phyloP scores from a whole-genome alignment of 805 yeast genomes.

The Phaffomyces thermotolerans region DNA sequence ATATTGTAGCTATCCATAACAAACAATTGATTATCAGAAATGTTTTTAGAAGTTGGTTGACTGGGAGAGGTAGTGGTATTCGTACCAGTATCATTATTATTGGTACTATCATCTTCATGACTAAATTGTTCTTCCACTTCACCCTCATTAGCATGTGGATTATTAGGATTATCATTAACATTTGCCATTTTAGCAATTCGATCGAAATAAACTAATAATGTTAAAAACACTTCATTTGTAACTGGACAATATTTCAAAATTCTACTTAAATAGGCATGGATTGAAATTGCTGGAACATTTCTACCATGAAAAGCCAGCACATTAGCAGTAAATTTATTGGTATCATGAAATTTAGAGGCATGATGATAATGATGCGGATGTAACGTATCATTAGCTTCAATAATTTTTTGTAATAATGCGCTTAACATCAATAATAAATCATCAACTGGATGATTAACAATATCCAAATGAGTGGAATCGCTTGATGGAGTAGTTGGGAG shows the following conservation, averaged over 20 bases:
- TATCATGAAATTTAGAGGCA: slow-evolving; percentile 23
- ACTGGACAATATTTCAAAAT: slow-evolving; percentile 96
- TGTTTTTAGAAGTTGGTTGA: background rate
- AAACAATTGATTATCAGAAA: slow-evolving; percentile 51
- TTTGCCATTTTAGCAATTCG: slow-evolving; percentile 83
- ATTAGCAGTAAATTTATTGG: slow-evolving; percentile 50
- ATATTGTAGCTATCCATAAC: slow-evolving; percentile 96
- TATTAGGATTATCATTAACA: slow-evolving; percentile 27
- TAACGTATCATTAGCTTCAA: slow-evolving; percentile 81
- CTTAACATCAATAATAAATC: slow-evolving; percentile 81
- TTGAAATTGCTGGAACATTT: slow-evolving; percentile 90
- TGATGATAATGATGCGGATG: slow-evolving; percentile 45
- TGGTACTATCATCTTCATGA: slow-evolving; percentile 2
- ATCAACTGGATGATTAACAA: slow-evolving; percentile 75
- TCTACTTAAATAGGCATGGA: slow-evolving; percentile 83
- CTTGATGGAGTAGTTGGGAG: slow-evolving; percentile 1
- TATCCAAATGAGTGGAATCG: slow-evolving; percentile 31
- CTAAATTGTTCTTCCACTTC: slow-evolving; percentile 16
- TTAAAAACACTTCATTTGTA: slow-evolving; percentile 92
- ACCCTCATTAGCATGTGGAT: slow-evolving; percentile 10
- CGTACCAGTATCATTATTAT: background rate
- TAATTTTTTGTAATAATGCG: slow-evolving; percentile 75
- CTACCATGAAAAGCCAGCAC: slow-evolving; percentile 92
- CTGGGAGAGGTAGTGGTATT: too few species aligned
- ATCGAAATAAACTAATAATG: slow-evolving; percentile 88